Base-by-base conservation (phyloP, 768 basidiomycete genomes). In the Lyophyllum shimeji region DNA sequence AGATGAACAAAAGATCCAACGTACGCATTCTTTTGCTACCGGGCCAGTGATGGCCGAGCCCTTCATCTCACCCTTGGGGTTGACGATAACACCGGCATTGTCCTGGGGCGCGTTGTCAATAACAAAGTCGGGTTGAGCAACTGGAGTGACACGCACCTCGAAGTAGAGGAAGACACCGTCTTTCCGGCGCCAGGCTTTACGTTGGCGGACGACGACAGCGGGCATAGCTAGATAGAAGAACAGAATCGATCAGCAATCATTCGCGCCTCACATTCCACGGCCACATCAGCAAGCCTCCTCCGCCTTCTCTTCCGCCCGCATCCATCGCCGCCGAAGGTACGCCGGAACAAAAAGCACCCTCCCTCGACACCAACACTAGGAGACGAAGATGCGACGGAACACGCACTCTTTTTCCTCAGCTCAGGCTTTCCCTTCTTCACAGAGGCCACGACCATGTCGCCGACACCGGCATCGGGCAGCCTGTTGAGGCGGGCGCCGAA, bases 401-500 rank as follows among this genome's bases (percentile, higher is more conserved):
- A 52, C 94, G 68, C 72, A 96, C 94, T 96, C 83, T 99, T 99
- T 83, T 99, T 99, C 77, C 97, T 87, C 71, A 99, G 77, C 77
- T 99, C 97, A 33, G 97, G 97, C 81, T 99, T 98, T 74, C 97
- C 97, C 84, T 98, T 98, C 86, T 99, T 98, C 69, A 99, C 97
- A 51, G 90, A 93, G 56, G 93, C 93, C 57, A 96, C 90, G 59
- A 95, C 86, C 93, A 95, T 95, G 73, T 95, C 93, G 55, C 93
- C 92, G 56, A 93, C 91, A 81, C 89, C 89, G 60, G 91, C 95
- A 73, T 97, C 96, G 60, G 97, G 97, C 59, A 98, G 82, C 76
- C 97, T 84, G 85, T 98, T 98, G 48, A 98, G 85, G 72, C 90
- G 94, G 61, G 97, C 90, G 74, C 97, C 97, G 73, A 90, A 92